phyloP scores from a whole-genome alignment of 352 stramenopile species.

The Phytopythium chamaehyphon region DNA sequence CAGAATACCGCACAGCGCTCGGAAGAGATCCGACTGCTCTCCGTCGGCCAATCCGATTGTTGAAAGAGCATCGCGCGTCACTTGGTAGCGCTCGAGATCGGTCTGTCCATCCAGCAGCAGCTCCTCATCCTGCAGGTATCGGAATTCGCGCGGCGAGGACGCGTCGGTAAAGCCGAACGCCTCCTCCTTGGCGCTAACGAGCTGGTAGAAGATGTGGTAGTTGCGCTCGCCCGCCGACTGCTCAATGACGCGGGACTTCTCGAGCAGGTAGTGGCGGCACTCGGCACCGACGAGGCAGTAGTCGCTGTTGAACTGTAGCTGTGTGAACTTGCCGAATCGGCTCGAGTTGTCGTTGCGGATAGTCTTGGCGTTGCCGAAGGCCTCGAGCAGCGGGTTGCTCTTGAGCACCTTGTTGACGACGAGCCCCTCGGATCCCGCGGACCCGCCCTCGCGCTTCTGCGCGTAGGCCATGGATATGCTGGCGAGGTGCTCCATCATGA shows the following conservation, averaged over 20 bases:
- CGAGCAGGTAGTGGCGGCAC: conserved; percentile 94
- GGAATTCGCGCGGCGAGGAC: conserved; percentile 53
- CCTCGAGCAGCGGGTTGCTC: conserved; percentile 87
- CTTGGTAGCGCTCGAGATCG: conserved; percentile 72
- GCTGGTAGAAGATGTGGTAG: conserved; percentile 99
- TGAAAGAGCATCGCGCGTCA: conserved; percentile 72
- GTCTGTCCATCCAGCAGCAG: conserved; percentile 66
- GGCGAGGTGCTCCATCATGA: conserved; percentile 95
- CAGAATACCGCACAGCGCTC: conserved; percentile 69
- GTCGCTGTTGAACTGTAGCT: conserved; percentile 90
- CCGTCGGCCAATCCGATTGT: conserved; percentile 69
- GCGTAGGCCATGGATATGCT: conserved; percentile 73
- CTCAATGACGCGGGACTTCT: conserved; percentile 94
- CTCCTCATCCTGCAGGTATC: conserved; percentile 71
- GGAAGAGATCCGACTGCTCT: conserved; percentile 76
- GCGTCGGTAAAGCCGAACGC: conserved; percentile 44
- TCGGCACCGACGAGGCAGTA: conserved; percentile 85
- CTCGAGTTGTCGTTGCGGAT: conserved; percentile 95
- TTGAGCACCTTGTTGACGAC: conserved; percentile 88
- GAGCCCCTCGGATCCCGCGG: conserved; percentile 52
- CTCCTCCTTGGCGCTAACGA: conserved; percentile 65
- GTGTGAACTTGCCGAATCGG: conserved; percentile 94
- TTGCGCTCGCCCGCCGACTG: conserved; percentile 93
- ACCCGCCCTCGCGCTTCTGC: conserved; percentile 45
- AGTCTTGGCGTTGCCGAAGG: conserved; percentile 91